Evolutionary conservation across 177 flowering plant genomes (phyloP).

Genomic region (Vitis hybrid): DNA sequence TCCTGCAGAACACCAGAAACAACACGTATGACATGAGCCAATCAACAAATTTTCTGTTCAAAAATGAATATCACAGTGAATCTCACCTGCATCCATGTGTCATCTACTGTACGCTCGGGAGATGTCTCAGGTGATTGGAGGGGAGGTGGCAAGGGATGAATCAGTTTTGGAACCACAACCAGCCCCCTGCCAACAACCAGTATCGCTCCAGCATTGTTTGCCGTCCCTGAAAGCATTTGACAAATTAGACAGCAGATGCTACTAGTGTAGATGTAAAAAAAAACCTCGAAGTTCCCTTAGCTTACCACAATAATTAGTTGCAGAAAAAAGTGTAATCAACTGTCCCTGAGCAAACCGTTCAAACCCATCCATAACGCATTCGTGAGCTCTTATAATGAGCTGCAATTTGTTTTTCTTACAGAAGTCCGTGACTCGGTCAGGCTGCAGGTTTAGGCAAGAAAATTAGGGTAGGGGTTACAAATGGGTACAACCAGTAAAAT

Average conservation of each 20-base stretch:
- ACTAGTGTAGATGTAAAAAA: not conserved
- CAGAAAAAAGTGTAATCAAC: constrained; percentile 94
- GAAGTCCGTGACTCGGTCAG: constrained; percentile 91
- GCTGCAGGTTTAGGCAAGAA: constrained; percentile 48
- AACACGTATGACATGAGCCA: not conserved
- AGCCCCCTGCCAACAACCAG: constrained; percentile 89
- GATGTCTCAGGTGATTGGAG: constrained; percentile 82
- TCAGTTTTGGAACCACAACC: constrained; percentile 90
- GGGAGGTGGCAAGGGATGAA: constrained; percentile 97
- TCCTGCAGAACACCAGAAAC: constrained; percentile 42
- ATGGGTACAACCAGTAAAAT: too few relatives aligned
- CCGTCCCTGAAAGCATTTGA: constrained; percentile 63
- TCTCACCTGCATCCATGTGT: constrained; percentile 85
- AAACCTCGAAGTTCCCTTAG: not conserved
- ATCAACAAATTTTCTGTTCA: not conserved
- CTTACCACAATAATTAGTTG: constrained; percentile 97
- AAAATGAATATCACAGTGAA: not conserved
- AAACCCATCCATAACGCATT: constrained; percentile 99
- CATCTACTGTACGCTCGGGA: constrained; percentile 67
- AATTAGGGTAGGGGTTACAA: not conserved
- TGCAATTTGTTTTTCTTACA: constrained; percentile 95
- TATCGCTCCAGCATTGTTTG: constrained; percentile 99
- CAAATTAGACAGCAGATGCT: constrained; percentile 11
- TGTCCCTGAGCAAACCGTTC: constrained; percentile 99
- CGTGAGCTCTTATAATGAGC: constrained; percentile 97